Evolutionary conservation across 441 rosid species (phyloP), one percentile per base, ranked within the genome.

Genomic region (Rhodomyrtus psidioides): DNA sequence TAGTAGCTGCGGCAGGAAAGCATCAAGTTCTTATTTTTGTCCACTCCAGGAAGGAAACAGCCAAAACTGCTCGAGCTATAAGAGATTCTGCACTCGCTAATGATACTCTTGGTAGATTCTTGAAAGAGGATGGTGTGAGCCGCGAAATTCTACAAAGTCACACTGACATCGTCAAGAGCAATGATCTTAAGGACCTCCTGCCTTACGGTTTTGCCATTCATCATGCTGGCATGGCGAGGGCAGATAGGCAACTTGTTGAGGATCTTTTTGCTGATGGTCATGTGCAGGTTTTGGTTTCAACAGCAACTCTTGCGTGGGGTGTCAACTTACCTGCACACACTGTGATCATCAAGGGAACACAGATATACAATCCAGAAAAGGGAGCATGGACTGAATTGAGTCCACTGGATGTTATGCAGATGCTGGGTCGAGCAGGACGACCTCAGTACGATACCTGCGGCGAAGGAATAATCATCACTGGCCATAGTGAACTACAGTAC

Each of bases 261-360:
- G 92, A 90, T 30, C 98, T 95, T 65, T 97, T 97, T 85, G 92
- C 89, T 16, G 93, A 85, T 85, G 93, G 96, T 54, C 95, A 94
- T 89, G 94, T 97, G 26, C 97, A 95, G 90, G 96, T 96, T 86
- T 89, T 97, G 91, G 96, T 96, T 88, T 97, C 98, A 54, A 95
- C 99, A 56, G 99, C 99, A 83, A 97, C 99, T 86, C 99, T 97
- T 86, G 98, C 99, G 55, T 97, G 99, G 99, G 98, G 99, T 87
- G 99, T 96, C 82, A 97, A 97, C 89, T 91, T 97, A 88, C 99
- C 98, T 85, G 98, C 99, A 34, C 95, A 95, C 62, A 91, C 97
- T n/a, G 99, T 96, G 85, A 97, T 97, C 84, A 97, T 97, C 54
- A 96, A 97, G 89, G 98, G 99, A 70, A 96, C 99, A 9, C 96